Conservation (phyloP, 306 rosid genomes). For the Carpinus fangiana region DNA sequence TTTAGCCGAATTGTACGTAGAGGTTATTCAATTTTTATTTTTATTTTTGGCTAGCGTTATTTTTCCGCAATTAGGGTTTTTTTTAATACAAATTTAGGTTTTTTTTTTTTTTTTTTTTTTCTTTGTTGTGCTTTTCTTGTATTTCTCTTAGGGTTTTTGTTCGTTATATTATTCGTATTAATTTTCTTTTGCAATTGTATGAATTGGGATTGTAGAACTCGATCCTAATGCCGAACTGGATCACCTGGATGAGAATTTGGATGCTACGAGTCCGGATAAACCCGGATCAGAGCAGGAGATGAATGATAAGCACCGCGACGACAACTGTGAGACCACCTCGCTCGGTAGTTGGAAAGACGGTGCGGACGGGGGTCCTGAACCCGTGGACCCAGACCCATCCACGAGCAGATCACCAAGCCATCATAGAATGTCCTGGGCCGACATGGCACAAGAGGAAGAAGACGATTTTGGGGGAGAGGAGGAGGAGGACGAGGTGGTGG, state of each 20-base stretch:
- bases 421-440: slow-evolving; percentile 87
- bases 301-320: slow-evolving; percentile 28
- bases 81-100: background rate
- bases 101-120: background rate
- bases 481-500: slow-evolving; percentile 43
- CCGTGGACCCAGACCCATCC: slow-evolving; percentile 26
- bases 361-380: slow-evolving; percentile 35
- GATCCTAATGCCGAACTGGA: slow-evolving; percentile 22
- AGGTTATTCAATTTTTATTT: no score
- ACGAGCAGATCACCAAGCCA: slow-evolving; percentile 26
- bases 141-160: background rate
- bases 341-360: slow-evolving; percentile 61
- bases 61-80: background rate
- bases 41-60: background rate
- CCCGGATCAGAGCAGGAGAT: slow-evolving; percentile 16
- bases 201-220: slow-evolving; percentile 31
- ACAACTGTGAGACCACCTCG: slow-evolving; percentile 52
- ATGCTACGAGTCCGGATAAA: slow-evolving; percentile 5
- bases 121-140: background rate
- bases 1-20: no score
- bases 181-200: background rate
- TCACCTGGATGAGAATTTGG: slow-evolving; percentile 12
- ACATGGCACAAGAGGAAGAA: slow-evolving; percentile 94
- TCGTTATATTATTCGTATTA: background rate
- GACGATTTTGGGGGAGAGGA: slow-evolving; percentile 74